Base-by-base conservation (phyloP, 345 rosid species). In the Brassica incana region DNA sequence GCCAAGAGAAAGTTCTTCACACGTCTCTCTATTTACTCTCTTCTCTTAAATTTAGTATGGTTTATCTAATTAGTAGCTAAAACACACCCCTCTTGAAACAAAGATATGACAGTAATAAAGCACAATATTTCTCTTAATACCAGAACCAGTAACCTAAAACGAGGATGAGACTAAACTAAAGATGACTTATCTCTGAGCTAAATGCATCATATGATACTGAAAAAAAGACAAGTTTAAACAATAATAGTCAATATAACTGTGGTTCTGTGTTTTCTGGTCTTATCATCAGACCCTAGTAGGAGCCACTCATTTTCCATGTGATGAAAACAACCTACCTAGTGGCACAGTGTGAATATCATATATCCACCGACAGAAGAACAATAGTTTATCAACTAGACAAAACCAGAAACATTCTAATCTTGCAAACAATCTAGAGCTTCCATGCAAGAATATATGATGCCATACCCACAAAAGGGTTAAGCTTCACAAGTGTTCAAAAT, bases 311-410 rank as follows among this genome's bases (percentile, higher is more conserved):
- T 65, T 67, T 16, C 67, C 59, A 32, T 68, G 45, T 68, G 67
- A 68, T 40, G 50, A 45, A 60, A 45, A 76, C 68, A 76, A 70
- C 58, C 18, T 43, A 73, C 54, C 20, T 67, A 75, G 59, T 67
- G 35, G 33, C 54, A 65, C 71, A 74, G 38, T 6, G 35, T 69
- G 25, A 35, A 69, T 32, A 77, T 66, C 10, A 69, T 60, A 69
- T 60, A 69, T 48, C 81, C 71, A 77, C 81, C 81, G 81, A 78
- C 77, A 78, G 54, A 78, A 73, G 63, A 78, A 73, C 69, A 67
- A 45, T 66, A 36, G 25, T 66, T 35, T 71, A 65, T 66, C 38
- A 58, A 40, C 16, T 78, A 66, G 63, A 66, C 77, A 58, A 70
- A 77, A 50, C 80, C 63, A 70, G 58, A 36, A 33, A 36, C 54